Base-by-base conservation (phyloP, 225 moss, liverwort and hornwort species). In the Polytrichum commune region DNA sequence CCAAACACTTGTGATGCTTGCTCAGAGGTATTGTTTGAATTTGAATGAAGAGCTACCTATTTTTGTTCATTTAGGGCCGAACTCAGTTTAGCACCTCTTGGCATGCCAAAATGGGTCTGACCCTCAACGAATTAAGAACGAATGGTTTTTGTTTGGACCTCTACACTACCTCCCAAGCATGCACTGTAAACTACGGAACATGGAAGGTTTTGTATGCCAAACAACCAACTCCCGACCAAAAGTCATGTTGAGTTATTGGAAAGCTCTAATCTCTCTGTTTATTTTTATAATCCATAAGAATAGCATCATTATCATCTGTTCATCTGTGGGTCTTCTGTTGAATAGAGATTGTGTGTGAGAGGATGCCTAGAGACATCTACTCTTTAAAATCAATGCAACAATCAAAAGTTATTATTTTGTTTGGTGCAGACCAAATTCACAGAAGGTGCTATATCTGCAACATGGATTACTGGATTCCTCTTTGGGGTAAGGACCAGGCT, bases 391-490 rank as follows among this genome's bases (percentile, higher is more conserved):
- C 26, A 23, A n/a, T 61, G 60, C 7, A 22, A 26, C 22, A 13
- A 26, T n/a, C 7, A 23, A 35, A 35, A 35, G 60, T 23, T 23
- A 2, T 61, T 22, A 61, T 22, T 2, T 23, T 61, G 60, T 61
- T 60, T 61, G 38, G 75, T 91, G 79, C 82, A 98, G 97, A 80
- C 85, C 73, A 53, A 81, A 82, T 29, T 98, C 94, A 33, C 91
- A 69, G 71, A 90, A 98, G 66, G 94, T 79, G 29, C 79, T 98
- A 18, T 87, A 93, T 74, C 77, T 98, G 54, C 97, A 98, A 69
- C 97, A 98, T 81, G 97, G 97, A 68, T 79, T 98, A 61, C 70
- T 98, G 57, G 97, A 98, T 83, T 86, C 97, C 72, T 95, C 97
- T 19, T 76, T 98, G 26, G 88, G 97, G 95, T 98, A 80, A 84